A percentile compares a stretch with the other conserved stretches of the same genome.
Evolutionary conservation across 495 filamentous ascomycete species (phyloP).

Genomic region (Halenospora varia): DNA sequence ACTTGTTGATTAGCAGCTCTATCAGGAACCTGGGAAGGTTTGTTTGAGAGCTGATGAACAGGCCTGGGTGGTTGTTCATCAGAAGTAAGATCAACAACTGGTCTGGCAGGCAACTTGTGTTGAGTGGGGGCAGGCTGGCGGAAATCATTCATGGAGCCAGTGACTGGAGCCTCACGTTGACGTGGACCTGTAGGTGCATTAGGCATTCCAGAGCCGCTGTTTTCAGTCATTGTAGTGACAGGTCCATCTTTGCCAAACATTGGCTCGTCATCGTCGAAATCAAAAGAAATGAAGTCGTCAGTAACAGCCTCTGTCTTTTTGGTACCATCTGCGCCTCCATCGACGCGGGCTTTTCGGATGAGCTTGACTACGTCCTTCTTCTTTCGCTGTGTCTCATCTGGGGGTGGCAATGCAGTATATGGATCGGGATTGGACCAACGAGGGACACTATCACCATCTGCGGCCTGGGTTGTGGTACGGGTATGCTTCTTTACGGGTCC

Average conservation of each 20-base stretch:
- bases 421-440: conserved; percentile 95
- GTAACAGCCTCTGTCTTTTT: conserved; percentile 50
- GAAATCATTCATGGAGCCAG: background rate
- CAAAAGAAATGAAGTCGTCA: conserved; percentile 82
- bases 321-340: conserved; percentile 30
- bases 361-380: conserved; percentile 80
- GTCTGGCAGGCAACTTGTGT: too few relatives aligned
- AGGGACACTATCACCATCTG: conserved; percentile 46
- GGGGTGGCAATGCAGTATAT: conserved; percentile 76
- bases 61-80: background rate
- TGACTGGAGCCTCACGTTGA: conserved; percentile 25
- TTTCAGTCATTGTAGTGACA: too few relatives aligned
- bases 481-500: conserved; percentile 28
- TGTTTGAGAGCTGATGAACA: background rate
- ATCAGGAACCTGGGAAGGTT: background rate
- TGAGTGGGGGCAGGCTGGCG: background rate
- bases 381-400: conserved; percentile 58
- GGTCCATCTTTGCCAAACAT: conserved; percentile 14
- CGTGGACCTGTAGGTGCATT: conserved; percentile 30
- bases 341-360: conserved; percentile 77
- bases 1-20: background rate
- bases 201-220: conserved; percentile 15
- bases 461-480: conserved; percentile 19
- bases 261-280: conserved; percentile 50
- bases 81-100: too few relatives aligned